Evolutionary conservation across 2,329 filamentous ascomycete species (phyloP), one percentile per base, ranked within the genome.

Genomic region (Diplodia scrobiculata): DNA sequence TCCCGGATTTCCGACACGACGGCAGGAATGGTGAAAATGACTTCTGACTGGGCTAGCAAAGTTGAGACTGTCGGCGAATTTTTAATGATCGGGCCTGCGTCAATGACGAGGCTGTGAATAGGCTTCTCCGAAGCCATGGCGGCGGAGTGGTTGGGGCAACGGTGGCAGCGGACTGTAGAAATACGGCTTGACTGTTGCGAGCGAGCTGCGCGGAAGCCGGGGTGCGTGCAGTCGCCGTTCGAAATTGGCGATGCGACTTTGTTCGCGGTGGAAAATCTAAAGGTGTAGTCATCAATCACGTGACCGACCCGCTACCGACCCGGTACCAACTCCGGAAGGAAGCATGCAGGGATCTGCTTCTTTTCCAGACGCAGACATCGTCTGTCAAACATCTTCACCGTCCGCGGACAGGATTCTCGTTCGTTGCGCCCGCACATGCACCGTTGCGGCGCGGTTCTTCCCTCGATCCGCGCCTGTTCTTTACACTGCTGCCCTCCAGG

Each of bases 61-160:
- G 90, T 91, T 53, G 91, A 96, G 27, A 95, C 86, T 11, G 91
- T 83, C 13, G 94, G 92, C 70, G 95, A 89, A 79, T 97, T 97
- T 76, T 94, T 94, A 77, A 99, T 93, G 68, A 99, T 87, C 7
- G 94, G 92, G 29, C 93, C 94, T 2, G 95, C 90, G 75, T 99
- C 95, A 70, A 99, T 84, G 32, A 98, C 85, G 62, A 98, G 86
- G 64, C 89, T 90, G 80, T 96, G 88, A 59, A 96, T 87, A 0
- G 89, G 84, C 75, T 93, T 97, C 68, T 77, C 70, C 13, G 71
- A 67, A 41, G 70, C 71, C 72, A 77, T 78, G 38, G 14, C 62
- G 54, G 32, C 29, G 62, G 9, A 47, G 14, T 3, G 9, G 5
- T 13, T 27, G 11, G 19, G 17, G 3, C 45, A 10, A n/a, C 21